These are phyloP conservation scores for Cytidiella melzeri DNA, from an alignment of 768 basidiomycete genomes.

Conservation along the genomic window DNA sequence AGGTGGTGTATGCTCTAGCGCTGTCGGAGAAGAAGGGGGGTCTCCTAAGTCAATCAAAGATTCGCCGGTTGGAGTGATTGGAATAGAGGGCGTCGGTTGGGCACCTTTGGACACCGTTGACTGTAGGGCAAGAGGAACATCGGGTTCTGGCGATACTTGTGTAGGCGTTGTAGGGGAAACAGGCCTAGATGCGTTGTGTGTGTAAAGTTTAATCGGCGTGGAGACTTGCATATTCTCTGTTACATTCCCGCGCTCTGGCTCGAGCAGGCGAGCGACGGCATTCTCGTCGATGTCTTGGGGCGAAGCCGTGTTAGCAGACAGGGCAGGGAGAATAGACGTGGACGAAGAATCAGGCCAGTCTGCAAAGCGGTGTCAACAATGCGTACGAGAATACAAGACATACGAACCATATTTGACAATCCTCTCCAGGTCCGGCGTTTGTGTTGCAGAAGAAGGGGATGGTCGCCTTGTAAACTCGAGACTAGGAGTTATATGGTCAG, in stretches of 20 bases:
- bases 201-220: too few species aligned
- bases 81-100: neutral
- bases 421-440: neutral
- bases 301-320: too few species aligned
- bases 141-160: slow-evolving; percentile 9
- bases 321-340: neutral
- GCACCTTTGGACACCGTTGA: neutral
- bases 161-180: neutral
- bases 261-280: too few species aligned
- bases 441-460: neutral
- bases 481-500: too few species aligned
- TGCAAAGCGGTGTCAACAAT: neutral
- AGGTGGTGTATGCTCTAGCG: too few species aligned
- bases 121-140: slow-evolving; percentile 7
- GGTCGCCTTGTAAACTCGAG: too few species aligned
- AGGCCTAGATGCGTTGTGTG: too few species aligned
- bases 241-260: too few species aligned
- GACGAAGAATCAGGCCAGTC: neutral
- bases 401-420: neutral
- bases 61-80: neutral
- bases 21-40: too few species aligned
- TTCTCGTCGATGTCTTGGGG: too few species aligned
- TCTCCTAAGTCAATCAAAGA: too few species aligned
- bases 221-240: too few species aligned
- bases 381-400: neutral